Evolutionary conservation across 2,329 filamentous ascomycete species (phyloP), one percentile per base, ranked within the genome.

Genomic region (Xylariaceae sp.): DNA sequence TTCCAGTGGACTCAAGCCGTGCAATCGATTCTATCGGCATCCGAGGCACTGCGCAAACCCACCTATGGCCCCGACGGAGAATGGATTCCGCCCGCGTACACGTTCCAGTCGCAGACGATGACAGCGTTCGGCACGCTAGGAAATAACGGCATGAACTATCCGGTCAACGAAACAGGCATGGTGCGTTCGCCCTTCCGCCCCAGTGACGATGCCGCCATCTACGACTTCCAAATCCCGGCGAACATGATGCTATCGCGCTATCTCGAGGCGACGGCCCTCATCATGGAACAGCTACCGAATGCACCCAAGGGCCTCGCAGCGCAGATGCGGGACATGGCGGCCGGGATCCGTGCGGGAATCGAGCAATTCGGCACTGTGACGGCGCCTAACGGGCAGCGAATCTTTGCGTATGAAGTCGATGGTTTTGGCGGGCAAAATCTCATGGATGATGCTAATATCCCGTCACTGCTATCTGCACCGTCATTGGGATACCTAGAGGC

Each of bases 131-230:
- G 96, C 70, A 96, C 92, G 0, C 82, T 96, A 2, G 84, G 81
- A 55, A 88, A 97, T 56, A 79, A 79, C 7, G 94, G 94, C 7
- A 78, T 87, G 26, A 93, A 92, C 16, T 93, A 91, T 64, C 94
- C 94, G 0, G 83, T 96, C 2, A 88, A 86, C 51, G 85, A 85
- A 26, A 95, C 92, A 1, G 92, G 92, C 0, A 82, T 97, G 47
- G 84, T 97, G 37, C 85, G 94, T 52, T 93, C 90, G 64, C 92
- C 92, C 26, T 97, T 97, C 78, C 84, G 94, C 1, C 94, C 93
- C 0, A 94, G 90, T 56, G 94, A 98, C 72, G 94, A 97, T 72
- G 86, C 91, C 12, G 91, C 90, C 0, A 89, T 91, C 34, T 87
- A 92, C 59, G 91, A 94, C 70, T 94, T 92, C 73, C 87, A 96